Base-by-base conservation (phyloP, 163 green algal genomes). In the Volvox carteri region DNA sequence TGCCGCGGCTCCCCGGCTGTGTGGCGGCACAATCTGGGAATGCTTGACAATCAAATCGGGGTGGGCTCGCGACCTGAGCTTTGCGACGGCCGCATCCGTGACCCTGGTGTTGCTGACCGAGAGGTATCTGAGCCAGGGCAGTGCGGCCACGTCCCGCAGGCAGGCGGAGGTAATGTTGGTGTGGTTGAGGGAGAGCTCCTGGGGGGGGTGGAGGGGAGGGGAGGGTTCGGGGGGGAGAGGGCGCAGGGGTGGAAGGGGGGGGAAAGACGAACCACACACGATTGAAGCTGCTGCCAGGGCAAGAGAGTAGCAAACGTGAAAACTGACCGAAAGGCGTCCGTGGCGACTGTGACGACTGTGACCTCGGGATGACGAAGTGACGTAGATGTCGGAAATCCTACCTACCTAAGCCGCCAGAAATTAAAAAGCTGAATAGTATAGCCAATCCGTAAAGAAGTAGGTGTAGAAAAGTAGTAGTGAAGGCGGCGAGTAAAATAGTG, bases 161-260 rank as follows among this genome's bases (percentile, higher is more conserved):
- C 46, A 78, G n/a, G 39, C 37, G 18, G 39, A 42, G 16, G 68
- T 84, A 52, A 91, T 67, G 39, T 21, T n/a, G 5, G 86, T 91
- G 78, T 91, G 86, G 77, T 86, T 86, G n/a, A 91, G 86, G 23
- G 81, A 85, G 50, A 91, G 86, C 35, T 70, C 67, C 86, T 90
- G 62, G 2, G 30, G 4, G 25, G 25, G 33, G 54, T 23, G 54
- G 54, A 30, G 25, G 54, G 7, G 3, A 12, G 54, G 25, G 7
- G 54, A 19, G 54, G 8, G 25, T 65, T 4, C 0, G n/a, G 2
- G 4, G 52, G 35, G 77, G 18, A 23, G 30, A 48, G 1, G 52
- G 9, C 11, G 37, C 12, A 2, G 16, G 14, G 39, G 68, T 9
- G 4, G 39, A 30, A 14, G 35, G 30, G 18, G 68, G 9, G 12